Evolutionary conservation across 78 protist genomes (phyloP).

Genomic region (Protostelium mycophagum): DNA sequence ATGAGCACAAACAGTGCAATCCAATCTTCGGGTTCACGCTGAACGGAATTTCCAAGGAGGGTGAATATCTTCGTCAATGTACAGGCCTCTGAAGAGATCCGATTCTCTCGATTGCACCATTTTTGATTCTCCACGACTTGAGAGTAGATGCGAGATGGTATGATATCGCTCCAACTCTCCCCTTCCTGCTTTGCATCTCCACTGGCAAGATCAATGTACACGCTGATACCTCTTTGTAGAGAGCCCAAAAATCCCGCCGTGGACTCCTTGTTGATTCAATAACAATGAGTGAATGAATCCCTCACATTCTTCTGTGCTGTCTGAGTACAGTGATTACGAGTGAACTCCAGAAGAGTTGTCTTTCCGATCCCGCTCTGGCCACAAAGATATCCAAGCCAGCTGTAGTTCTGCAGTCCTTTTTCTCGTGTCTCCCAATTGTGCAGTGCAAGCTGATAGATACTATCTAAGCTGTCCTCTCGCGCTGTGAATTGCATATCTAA

Average conservation of each 20-base stretch:
- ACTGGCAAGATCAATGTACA: neutral
- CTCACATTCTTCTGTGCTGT: neutral
- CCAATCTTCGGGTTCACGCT: neutral
- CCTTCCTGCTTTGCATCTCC: neutral
- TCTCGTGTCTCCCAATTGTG: neutral
- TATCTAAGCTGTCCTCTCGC: neutral
- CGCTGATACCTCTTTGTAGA: neutral
- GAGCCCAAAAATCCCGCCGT: neutral
- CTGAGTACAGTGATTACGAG: neutral
- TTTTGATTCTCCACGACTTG: neutral
- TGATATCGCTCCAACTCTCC: neutral
- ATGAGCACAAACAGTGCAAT: neutral
- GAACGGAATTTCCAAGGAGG: neutral
- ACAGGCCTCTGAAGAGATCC: neutral
- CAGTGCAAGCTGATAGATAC: neutral
- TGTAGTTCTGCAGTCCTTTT: neutral
- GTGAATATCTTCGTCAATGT: neutral
- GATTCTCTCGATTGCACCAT: neutral
- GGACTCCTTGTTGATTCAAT: neutral
- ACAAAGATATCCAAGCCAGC: neutral
- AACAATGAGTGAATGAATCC: neutral
- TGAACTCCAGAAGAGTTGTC: neutral
- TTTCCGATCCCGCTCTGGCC: slow-evolving; percentile 1
- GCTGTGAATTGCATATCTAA: neutral
- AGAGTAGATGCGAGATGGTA: neutral